Percentiles rank a stretch among this genome's conserved stretches.
phyloP scores from a whole-genome alignment of 148 eudicot species.

The Drosera capensis region DNA sequence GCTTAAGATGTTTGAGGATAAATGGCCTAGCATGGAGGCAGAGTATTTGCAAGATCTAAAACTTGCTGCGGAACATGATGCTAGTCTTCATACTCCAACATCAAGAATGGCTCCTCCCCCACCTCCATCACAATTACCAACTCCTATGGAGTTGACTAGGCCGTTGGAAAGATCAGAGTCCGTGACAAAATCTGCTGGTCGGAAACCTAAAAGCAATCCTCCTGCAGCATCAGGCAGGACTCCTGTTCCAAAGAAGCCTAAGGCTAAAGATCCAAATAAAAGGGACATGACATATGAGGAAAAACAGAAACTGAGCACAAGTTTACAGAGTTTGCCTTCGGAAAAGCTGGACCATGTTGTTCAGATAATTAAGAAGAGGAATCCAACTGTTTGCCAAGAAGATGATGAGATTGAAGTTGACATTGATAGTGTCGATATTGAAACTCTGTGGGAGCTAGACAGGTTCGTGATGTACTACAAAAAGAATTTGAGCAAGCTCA shows the following conservation, averaged over 20 bases:
- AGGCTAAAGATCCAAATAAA: slow-evolving; percentile 75
- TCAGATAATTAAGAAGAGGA: slow-evolving; percentile 82
- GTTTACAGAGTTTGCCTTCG: slow-evolving; percentile 75
- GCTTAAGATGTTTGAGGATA: slow-evolving; percentile 61
- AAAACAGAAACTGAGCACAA: slow-evolving; percentile 84
- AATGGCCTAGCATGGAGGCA: slow-evolving; percentile 59
- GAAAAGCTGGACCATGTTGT: slow-evolving; percentile 77
- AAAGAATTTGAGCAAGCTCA: slow-evolving; percentile 74
- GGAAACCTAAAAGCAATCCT: slow-evolving; percentile 15
- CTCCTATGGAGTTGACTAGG: slow-evolving; percentile 22
- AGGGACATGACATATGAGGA: slow-evolving; percentile 87
- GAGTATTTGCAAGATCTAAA: slow-evolving; percentile 38
- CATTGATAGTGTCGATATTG: slow-evolving; percentile 76
- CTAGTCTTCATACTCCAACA: slow-evolving; percentile 34
- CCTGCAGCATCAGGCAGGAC: slow-evolving; percentile 28
- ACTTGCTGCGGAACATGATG: slow-evolving; percentile 26
- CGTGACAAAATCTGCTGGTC: slow-evolving; percentile 22
- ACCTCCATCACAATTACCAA: slow-evolving; percentile 14
- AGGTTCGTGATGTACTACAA: slow-evolving; percentile 70
- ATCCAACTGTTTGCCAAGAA: slow-evolving; percentile 58
- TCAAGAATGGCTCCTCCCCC: slow-evolving; percentile 42
- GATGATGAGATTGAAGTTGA: slow-evolving; percentile 96
- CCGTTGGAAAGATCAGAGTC: slow-evolving; percentile 39
- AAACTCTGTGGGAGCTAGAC: slow-evolving; percentile 98
- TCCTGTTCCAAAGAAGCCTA: slow-evolving; percentile 68